Evolutionary conservation across 345 rosid genomes (phyloP), one percentile per base, ranked within the genome.

Genomic region (Acer saccharum): DNA sequence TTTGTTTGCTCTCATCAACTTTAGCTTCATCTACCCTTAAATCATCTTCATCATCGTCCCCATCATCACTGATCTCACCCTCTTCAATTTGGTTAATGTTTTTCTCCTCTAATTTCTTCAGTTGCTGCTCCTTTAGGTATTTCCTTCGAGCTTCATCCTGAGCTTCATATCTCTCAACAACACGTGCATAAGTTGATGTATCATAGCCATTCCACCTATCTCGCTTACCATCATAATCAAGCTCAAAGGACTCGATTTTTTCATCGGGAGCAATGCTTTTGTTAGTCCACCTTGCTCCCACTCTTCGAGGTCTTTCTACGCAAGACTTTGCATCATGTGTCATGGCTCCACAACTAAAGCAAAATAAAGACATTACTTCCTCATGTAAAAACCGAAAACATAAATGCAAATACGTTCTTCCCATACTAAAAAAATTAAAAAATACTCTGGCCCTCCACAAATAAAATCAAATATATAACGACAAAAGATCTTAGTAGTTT

Each of bases 181-280:
- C 93, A 73, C 86, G 90, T 50, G 95, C 88, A 78, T 87, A 96
- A 32, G 84, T 60, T 60, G 64, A 60, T 60, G 64, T 20, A 72
- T 96, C 98, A 81, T 86, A 92, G 46, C 98, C 99, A 84, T 94
- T 96, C 97, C 97, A 96, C 10, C 98, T 62, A 60, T 96, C 99
- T 43, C 97, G 86, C 76, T 96, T 94, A 0, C 98, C 99, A 81
- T 96, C 98, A 75, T 96, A 94, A 73, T 94, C 95, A 50, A 96
- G 91, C 82, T 92, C 99, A 76, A 96, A 90, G 5, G 89, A 84
- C 79, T 94, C 97, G 68, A 91, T 80, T 76, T 94, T 92, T 77
- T 96, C 97, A 87, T 92, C 99, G n/a, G 98, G 93, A 39, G 97
- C 98, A 73, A 96, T 94, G 79, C 86, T 87, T 81, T 73, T 92